Conservation (phyloP, 257 asterid genomes). For the Fraxinus excelsior region DNA sequence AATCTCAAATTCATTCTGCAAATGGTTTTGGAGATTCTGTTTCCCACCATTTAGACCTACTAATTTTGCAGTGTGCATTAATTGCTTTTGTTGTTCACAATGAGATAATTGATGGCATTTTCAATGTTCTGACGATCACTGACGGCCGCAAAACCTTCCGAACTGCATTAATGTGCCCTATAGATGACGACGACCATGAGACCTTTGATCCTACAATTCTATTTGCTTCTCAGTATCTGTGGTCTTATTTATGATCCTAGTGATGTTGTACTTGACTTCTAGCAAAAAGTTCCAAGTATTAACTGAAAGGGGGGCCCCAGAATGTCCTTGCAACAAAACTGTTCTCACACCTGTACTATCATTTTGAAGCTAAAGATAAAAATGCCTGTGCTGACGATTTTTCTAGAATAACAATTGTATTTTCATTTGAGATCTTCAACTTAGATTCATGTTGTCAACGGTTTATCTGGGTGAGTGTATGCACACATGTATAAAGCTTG, state of each 20-base stretch:
- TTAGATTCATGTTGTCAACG: not conserved
- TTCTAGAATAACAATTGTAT: not conserved
- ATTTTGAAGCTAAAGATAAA: not conserved
- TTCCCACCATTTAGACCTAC: not conserved
- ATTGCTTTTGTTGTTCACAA: constrained; percentile 5
- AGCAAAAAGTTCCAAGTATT: not conserved
- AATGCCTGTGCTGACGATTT: not conserved
- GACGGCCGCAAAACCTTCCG: constrained; percentile 5
- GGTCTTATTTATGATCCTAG: not conserved
- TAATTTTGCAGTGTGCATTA: not conserved
- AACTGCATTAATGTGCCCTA: not conserved
- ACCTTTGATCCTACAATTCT: not conserved
- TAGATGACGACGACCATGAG: not conserved
- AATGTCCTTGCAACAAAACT: not conserved
- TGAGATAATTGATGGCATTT: not conserved
- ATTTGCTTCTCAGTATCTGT: constrained; percentile 6
- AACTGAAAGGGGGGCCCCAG: not conserved
- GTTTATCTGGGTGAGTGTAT: not conserved
- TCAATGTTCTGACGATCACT: not conserved
- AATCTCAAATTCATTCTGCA: not conserved
- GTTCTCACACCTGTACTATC: not conserved
- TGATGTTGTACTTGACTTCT: not conserved
- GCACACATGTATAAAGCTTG: not conserved
- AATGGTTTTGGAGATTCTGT: constrained; percentile 8
- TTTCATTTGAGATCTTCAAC: not conserved